Evolutionary conservation across 1,139 yeast genomes (phyloP).

Genomic region (Candida gigantensis): DNA sequence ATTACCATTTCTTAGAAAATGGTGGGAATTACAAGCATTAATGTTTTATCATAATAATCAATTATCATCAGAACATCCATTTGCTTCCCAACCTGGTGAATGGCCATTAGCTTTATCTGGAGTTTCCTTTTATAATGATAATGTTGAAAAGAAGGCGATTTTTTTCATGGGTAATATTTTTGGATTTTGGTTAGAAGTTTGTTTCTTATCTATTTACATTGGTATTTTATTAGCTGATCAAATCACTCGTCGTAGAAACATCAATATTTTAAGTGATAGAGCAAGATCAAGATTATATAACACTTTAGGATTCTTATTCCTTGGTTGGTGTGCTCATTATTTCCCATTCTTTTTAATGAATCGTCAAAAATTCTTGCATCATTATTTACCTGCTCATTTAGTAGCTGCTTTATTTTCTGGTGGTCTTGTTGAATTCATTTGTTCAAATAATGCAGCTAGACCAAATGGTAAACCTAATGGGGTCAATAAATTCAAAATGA

Average conservation of each 20-base stretch:
- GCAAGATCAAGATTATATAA: slow-evolving; percentile 78
- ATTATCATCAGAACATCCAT: slow-evolving; percentile 87
- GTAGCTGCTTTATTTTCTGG: slow-evolving; percentile 85
- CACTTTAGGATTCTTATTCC: slow-evolving; percentile 79
- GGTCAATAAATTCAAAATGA: slow-evolving; percentile 28
- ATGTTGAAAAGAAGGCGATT: slow-evolving; percentile 64
- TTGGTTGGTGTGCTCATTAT: slow-evolving; percentile 88
- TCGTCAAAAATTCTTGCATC: slow-evolving; percentile 93
- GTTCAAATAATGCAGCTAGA: slow-evolving; percentile 56
- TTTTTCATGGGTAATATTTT: slow-evolving; percentile 87
- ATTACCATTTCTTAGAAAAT: slow-evolving; percentile 77
- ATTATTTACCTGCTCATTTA: slow-evolving; percentile 93
- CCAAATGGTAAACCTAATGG: slow-evolving; percentile 20
- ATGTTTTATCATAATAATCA: slow-evolving; percentile 95
- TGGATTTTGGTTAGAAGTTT: slow-evolving; percentile 89
- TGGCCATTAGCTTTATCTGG: slow-evolving; percentile 96
- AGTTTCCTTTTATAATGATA: slow-evolving; percentile 94
- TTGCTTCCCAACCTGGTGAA: slow-evolving; percentile 86
- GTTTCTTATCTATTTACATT: slow-evolving; percentile 63
- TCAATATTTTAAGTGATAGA: slow-evolving; percentile 53
- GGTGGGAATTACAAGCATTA: slow-evolving; percentile 81
- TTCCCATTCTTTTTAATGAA: slow-evolving; percentile 90
- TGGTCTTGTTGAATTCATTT: slow-evolving; percentile 74
- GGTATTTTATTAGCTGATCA: slow-evolving; percentile 73
- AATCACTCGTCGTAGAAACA: slow-evolving; percentile 71